These are phyloP conservation scores for Verticillium tricorpus DNA, from an alignment of 2,329 filamentous ascomycete species.

Conservation along the genomic window DNA sequence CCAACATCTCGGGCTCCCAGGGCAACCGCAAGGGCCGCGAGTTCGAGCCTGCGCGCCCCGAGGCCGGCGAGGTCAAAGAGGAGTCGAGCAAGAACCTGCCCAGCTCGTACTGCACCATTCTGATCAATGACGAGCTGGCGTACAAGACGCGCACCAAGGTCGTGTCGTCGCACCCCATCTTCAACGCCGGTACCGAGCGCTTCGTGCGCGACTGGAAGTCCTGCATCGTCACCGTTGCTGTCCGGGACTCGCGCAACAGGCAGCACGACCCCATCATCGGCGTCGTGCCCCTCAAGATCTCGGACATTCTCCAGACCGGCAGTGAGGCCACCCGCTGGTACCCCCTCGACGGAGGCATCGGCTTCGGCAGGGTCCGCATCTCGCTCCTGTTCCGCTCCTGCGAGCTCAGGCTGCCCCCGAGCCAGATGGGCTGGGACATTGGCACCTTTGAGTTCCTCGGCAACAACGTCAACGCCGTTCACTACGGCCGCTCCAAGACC, in stretches of 20 bases:
- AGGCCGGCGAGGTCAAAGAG: slow-evolving; percentile 79
- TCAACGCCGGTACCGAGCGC: slow-evolving; percentile 91
- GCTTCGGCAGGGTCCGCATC: slow-evolving; percentile 84
- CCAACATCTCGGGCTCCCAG: slow-evolving; percentile 79
- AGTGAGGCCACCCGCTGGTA: slow-evolving; percentile 91
- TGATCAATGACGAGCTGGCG: slow-evolving; percentile 81
- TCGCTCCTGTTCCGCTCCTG: slow-evolving; percentile 87
- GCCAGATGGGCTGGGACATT: slow-evolving; percentile 89
- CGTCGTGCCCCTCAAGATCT: slow-evolving; percentile 81
- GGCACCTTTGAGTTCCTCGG: slow-evolving; percentile 88
- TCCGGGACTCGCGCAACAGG: slow-evolving; percentile 82
- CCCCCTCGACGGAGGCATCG: slow-evolving; percentile 89
- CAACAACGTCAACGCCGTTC: slow-evolving; percentile 60
- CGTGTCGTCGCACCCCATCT: slow-evolving; percentile 90
- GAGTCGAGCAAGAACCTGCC: slow-evolving; percentile 77
- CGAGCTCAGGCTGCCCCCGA: slow-evolving; percentile 77
- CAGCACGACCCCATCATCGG: slow-evolving; percentile 94
- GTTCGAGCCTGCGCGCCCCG: slow-evolving; percentile 79
- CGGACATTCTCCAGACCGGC: slow-evolving; percentile 80
- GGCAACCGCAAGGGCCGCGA: slow-evolving; percentile 80
- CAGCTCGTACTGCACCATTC: slow-evolving; percentile 89
- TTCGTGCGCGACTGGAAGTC: slow-evolving; percentile 94
- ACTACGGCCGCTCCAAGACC: slow-evolving; percentile 62
- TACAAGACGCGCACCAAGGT: slow-evolving; percentile 96
- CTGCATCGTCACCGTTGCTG: slow-evolving; percentile 77